Percentiles rank a stretch among this genome's conserved stretches.
Evolutionary conservation across 2,329 filamentous ascomycete species (phyloP).

Genomic region (Dryadomyces sulphureus): DNA sequence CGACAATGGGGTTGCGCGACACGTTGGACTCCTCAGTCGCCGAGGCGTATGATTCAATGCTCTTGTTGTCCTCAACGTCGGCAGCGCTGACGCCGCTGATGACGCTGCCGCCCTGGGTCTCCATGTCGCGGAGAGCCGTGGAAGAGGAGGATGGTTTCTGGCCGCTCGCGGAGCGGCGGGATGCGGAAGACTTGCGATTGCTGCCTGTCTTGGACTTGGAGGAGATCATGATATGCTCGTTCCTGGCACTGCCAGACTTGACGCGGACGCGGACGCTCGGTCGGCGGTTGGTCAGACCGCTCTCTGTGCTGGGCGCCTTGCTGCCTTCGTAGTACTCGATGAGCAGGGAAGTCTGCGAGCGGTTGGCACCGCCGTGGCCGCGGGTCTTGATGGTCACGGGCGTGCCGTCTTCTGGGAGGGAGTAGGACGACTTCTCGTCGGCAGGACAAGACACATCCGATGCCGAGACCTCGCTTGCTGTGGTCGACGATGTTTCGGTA

Average conservation of each 20-base stretch:
- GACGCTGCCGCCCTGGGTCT: conserved; percentile 17
- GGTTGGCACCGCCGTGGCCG: conserved; percentile 37
- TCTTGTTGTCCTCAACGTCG: conserved; percentile 46
- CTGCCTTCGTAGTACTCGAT: conserved; percentile 91
- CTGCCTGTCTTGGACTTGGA: conserved; percentile 58
- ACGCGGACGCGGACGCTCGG: conserved; percentile 71
- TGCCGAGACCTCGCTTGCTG: conserved; percentile 13
- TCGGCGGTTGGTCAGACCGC: conserved; percentile 44
- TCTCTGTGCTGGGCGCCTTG: conserved; percentile 37
- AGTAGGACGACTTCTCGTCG: conserved; percentile 60
- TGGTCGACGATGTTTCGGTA: conserved; percentile 49
- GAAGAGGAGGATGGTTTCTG: conserved; percentile 24
- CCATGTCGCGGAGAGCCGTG: conserved; percentile 15
- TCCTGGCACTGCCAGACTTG: conserved; percentile 54
- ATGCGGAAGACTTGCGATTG: conserved; percentile 45
- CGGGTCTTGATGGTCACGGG: conserved; percentile 83
- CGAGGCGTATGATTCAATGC: conserved; percentile 61
- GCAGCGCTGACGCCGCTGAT: conserved; percentile 15
- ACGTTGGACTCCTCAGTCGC: conserved; percentile 68
- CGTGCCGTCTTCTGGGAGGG: conserved; percentile 72
- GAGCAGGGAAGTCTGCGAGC: conserved; percentile 77
- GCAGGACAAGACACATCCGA: conserved; percentile 51
- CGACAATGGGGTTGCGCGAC: conserved; percentile 65
- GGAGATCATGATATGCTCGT: conserved; percentile 76
- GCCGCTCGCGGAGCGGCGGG: conserved; percentile 30